Base-by-base conservation (phyloP, 768 basidiomycete genomes). In the Saitozyma sp. region DNA sequence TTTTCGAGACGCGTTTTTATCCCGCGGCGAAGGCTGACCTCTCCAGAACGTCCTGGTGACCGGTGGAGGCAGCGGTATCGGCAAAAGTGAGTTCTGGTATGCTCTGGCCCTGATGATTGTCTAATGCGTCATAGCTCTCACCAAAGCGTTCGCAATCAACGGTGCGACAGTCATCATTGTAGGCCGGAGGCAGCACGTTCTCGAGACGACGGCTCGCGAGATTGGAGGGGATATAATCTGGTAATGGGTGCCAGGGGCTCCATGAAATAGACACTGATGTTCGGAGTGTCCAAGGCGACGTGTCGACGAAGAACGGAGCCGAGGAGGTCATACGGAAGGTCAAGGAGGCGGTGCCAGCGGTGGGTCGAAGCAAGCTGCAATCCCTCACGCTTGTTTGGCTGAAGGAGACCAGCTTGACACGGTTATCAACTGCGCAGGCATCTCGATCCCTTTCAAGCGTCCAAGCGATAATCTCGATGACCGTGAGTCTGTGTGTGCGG, bases 91-190 rank as follows among this genome's bases (percentile, higher is more conserved):
- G 29, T 29, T 29, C 29, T 29, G 29, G 29, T 5, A 29, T 29
- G 29, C 29, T 29, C 29, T 5, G 29, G 5, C 5, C 29, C 2
- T 29, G 5, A 29, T 2, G 29, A 29, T 5, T 29, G 29, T 29
- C 29, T 29, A 29, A 29, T 5, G 29, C 29, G 5, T 29, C 29
- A 5, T 29, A 29, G 62, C 69, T 29, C 63, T 72, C 19, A 61
- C 71, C 9, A 63, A 59, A 2, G 67, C 64, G 1, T 71, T 75
- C 57, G 66, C 65, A 1, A 56, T 56, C 9, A 73, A 75, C 42
- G 68, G 69, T n/a, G 69, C 73, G 10, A 71, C 57, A 46, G 75
- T 77, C 11, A 68, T 71, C 61, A 77, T 77, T 58, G 58, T 64
- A 17, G 75, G 75, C 8, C 56, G 75, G 50, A 55, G 75, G 38